phyloP scores from a whole-genome alignment of 805 yeast species.

The Suhomyces sp. region DNA sequence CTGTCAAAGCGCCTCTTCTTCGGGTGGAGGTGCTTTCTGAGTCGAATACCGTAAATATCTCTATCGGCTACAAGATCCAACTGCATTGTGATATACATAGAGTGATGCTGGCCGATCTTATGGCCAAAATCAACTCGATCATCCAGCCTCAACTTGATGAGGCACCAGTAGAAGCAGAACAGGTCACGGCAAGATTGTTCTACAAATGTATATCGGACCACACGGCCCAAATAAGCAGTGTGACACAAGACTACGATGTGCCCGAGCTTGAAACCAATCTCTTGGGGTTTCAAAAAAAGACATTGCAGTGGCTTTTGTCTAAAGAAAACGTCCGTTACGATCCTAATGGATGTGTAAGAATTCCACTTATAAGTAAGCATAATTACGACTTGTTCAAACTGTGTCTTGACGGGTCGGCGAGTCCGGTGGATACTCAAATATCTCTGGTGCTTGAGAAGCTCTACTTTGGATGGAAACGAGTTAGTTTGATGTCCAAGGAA shows the following conservation, averaged over 20 bases:
- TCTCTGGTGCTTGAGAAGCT: conserved; percentile 35
- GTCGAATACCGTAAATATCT: conserved; percentile 10
- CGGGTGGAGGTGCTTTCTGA: conserved; percentile 11
- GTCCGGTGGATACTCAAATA: neutral
- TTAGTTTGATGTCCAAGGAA: conserved; percentile 7
- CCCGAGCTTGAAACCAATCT: conserved; percentile 45
- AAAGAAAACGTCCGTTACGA: conserved; percentile 47
- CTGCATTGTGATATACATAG: conserved; percentile 18
- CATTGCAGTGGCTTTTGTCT: conserved; percentile 55
- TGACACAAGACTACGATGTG: conserved; percentile 25
- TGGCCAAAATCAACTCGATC: conserved; percentile 10
- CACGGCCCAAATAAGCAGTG: conserved; percentile 29
- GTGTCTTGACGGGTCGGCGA: neutral
- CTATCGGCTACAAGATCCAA: conserved; percentile 13
- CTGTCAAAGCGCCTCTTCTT: conserved; percentile 5
- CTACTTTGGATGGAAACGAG: conserved; percentile 53
- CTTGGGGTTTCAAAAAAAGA: conserved; percentile 50
- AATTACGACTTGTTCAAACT: neutral
- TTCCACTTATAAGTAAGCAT: conserved; percentile 17
- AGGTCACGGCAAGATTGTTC: conserved; percentile 36
- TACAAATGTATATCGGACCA: conserved; percentile 49
- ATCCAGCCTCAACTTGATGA: neutral
- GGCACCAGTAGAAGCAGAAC: neutral
- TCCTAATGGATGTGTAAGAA: conserved; percentile 18
- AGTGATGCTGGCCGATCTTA: conserved; percentile 16